phyloP scores from a whole-genome alignment of 2,329 filamentous ascomycete genomes.

The Aureobasidium pullulans region DNA sequence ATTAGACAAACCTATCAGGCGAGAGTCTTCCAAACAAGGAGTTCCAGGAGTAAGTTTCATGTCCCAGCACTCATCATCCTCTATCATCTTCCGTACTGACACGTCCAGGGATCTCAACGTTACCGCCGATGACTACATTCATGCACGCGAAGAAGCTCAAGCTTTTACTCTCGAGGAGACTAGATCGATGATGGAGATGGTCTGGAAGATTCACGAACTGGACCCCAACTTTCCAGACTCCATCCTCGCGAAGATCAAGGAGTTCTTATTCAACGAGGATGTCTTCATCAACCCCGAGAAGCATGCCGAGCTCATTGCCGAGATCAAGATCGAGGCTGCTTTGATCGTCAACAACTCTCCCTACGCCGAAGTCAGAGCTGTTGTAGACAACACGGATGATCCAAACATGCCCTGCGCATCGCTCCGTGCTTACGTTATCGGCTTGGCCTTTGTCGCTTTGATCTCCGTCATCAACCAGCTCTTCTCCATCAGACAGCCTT shows the following conservation, averaged over 20 bases:
- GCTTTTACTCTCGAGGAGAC: constrained; percentile 3
- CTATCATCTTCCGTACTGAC: neutral
- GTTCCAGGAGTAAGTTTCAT: neutral
- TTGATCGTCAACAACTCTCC: constrained; percentile 18
- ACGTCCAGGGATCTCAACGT: neutral
- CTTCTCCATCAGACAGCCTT: constrained; percentile 26
- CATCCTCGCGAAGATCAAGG: constrained; percentile 15
- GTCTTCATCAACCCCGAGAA: constrained; percentile 13
- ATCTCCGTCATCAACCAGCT: constrained; percentile 25
- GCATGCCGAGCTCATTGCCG: constrained; percentile 9
- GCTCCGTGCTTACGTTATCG: constrained; percentile 27
- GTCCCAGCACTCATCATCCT: neutral
- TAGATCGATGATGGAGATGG: neutral
- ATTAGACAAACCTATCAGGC: neutral
- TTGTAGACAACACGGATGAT: constrained; percentile 20
- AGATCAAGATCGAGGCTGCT: constrained; percentile 5
- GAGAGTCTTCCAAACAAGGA: neutral
- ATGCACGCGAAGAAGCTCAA: neutral
- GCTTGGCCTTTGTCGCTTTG: constrained; percentile 23
- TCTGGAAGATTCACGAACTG: constrained; percentile 15
- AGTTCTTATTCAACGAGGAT: constrained; percentile 14
- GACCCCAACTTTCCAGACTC: constrained; percentile 16
- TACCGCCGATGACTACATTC: neutral
- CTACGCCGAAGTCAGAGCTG: constrained; percentile 21
- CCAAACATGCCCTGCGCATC: constrained; percentile 24